Base-by-base conservation (phyloP, 208 protist genomes). In the Leishmania amazonensis region DNA sequence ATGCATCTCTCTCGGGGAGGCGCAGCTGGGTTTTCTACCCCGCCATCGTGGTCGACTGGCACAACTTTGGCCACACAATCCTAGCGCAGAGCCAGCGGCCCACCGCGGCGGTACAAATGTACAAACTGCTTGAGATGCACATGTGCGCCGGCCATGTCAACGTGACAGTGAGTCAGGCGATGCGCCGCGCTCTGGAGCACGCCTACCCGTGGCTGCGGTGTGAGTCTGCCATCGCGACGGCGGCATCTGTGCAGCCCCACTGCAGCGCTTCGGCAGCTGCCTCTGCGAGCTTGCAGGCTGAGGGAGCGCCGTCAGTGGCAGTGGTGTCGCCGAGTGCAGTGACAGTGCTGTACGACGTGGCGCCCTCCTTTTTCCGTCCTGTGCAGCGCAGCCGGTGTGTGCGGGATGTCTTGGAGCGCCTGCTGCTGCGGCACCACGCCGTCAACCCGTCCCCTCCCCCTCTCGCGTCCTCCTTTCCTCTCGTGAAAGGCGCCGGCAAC, bases 31-130 rank as follows among this genome's bases (percentile, higher is more conserved):
- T 89, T 19, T 90, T 91, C 81, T 90, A 83, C 62, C 94, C 94
- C 35, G 78, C 87, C 54, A 45, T 98, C 51, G 80, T 96, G 6
- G 94, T 98, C 58, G 96, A 98, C 81, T 98, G 94, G 94, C 96
- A 98, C 85, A 98, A 98, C 87, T 95, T 93, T 67, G 96, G 96
- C 47, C 95, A 94, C 84, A 98, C 94, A 17, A 93, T 98, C 60
- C 84, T 98, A 35, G 58, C 91, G 58, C 85, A 85, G 45, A 89
- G 86, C 24, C 80, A 88, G 35, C 87, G 94, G 9, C 92, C 92
- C 28, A 79, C 60, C n/a, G 21, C 84, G 67, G 86, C 83, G 31
- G 88, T 96, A 40, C 73, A 68, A 72, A 31, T 95, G 17, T 98
- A 98, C 87, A 81, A 90, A 49, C 79, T 90, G 35, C 62, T 98